A percentile compares a stretch with the other conserved stretches of the same genome.
phyloP scores from a whole-genome alignment of 176 grass and related monocot species.

The Guadua angustifolia region DNA sequence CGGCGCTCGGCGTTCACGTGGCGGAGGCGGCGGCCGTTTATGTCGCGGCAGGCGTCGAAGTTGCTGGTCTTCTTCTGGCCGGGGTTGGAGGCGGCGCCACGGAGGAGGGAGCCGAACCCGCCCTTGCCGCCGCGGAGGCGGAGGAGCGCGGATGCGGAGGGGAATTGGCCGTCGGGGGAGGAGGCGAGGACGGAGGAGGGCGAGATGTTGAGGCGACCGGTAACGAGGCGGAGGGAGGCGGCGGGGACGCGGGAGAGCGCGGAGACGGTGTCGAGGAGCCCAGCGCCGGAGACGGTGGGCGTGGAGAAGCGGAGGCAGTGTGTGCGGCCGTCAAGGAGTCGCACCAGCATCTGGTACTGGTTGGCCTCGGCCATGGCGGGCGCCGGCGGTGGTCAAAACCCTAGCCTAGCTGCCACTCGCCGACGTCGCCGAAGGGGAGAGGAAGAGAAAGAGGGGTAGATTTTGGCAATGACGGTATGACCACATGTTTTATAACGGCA shows the following conservation, averaged over 20 bases:
- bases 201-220: slow-evolving; percentile 50
- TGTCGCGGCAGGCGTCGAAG: slow-evolving; percentile 95
- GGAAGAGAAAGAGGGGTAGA: not conserved
- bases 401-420: slow-evolving; percentile 40
- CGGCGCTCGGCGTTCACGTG: slow-evolving; percentile 96
- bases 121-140: slow-evolving; percentile 92
- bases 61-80: slow-evolving; percentile 99
- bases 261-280: slow-evolving; percentile 51
- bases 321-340: slow-evolving; percentile 77
- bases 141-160: slow-evolving; percentile 62
- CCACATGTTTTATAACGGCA: not conserved
- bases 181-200: slow-evolving; percentile 54
- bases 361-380: slow-evolving; percentile 49
- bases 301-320: slow-evolving; percentile 66
- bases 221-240: slow-evolving; percentile 56
- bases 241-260: slow-evolving; percentile 49
- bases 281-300: slow-evolving; percentile 57
- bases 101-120: slow-evolving; percentile 90
- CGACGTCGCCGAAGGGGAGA: slow-evolving; percentile 1
- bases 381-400: slow-evolving; percentile 39
- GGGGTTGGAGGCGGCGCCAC: slow-evolving; percentile 90
- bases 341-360: slow-evolving; percentile 75
- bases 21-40: slow-evolving; percentile 83
- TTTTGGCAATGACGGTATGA: not conserved
- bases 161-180: slow-evolving; percentile 48